Conservation (phyloP, 257 asterid species). For the Echites panduratus region DNA sequence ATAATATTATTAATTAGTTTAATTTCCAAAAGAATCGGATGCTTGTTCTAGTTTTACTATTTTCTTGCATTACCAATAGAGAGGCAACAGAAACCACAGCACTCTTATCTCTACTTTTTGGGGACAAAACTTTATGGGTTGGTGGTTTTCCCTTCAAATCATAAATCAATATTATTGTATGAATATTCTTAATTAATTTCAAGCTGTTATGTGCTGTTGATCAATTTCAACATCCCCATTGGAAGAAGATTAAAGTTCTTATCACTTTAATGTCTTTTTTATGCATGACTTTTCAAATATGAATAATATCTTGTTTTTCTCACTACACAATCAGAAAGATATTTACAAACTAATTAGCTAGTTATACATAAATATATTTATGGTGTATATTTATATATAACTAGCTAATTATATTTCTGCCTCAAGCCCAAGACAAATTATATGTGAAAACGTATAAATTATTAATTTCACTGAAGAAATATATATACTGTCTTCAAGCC, state of each 20-base stretch:
- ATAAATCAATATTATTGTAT: no score
- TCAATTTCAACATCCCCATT: neutral
- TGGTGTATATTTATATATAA: no score
- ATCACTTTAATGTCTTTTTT: no score
- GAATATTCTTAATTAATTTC: constrained; percentile 2
- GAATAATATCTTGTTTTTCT: neutral
- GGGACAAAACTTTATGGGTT: constrained; percentile 35
- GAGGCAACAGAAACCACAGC: constrained; percentile 6
- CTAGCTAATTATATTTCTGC: no score
- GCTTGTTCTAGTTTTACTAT: constrained; percentile 27
- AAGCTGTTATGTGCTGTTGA: neutral
- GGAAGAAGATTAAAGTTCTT: neutral
- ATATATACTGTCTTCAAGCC: no score
- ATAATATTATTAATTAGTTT: neutral
- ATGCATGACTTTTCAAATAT: no score
- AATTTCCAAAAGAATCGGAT: constrained; percentile 41
- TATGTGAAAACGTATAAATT: no score
- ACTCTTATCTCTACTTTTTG: constrained; percentile 29
- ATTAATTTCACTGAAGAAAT: no score
- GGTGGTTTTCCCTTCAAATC: constrained; percentile 17
- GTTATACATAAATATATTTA: no score
- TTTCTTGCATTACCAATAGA: neutral
- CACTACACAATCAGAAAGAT: neutral
- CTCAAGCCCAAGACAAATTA: no score
- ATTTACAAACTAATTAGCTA: no score